A percentile compares a stretch with the other conserved stretches of the same genome.
phyloP scores from a whole-genome alignment of 2,329 filamentous ascomycete species.

The Fusarium compactum region DNA sequence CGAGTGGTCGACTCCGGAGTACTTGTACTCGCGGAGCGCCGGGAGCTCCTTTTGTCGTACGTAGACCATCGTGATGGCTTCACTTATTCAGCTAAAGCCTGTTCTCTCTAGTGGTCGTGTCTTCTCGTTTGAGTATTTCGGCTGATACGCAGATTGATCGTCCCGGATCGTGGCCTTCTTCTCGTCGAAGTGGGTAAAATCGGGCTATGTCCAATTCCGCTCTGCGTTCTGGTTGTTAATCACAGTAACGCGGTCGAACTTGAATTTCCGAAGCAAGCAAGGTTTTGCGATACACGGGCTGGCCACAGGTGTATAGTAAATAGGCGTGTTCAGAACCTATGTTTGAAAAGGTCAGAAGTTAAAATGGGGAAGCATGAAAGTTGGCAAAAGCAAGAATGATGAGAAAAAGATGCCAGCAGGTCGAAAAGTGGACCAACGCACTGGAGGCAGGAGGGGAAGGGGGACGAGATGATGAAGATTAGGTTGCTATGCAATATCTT shows the following conservation, averaged over 20 bases:
- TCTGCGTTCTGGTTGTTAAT: constrained; percentile 16
- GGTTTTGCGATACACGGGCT: background rate
- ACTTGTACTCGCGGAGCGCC: constrained; percentile 94
- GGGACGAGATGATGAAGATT: background rate
- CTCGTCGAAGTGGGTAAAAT: constrained; percentile 33
- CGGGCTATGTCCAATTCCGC: constrained; percentile 10
- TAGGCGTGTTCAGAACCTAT: background rate
- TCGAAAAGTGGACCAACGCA: constrained; percentile 34
- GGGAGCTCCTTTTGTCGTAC: constrained; percentile 91
- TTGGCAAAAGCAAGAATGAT: constrained; percentile 28
- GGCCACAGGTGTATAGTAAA: background rate
- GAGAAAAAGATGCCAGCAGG: constrained; percentile 31
- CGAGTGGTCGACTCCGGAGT: constrained; percentile 91
- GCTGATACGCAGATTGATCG: constrained; percentile 16
- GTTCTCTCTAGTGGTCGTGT: constrained; percentile 2
- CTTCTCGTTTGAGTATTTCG: constrained; percentile 2
- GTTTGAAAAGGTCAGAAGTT: background rate
- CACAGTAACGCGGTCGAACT: background rate
- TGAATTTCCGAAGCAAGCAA: background rate
- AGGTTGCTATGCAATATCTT: background rate
- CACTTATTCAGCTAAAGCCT: background rate
- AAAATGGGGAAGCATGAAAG: constrained; percentile 8
- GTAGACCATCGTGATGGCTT: constrained; percentile 80
- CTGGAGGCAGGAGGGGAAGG: constrained; percentile 6
- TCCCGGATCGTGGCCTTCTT: constrained; percentile 34